A percentile compares a stretch with the other conserved stretches of the same genome.
phyloP scores from a whole-genome alignment of 352 stramenopile species.

The Phytopythium oedochilum region DNA sequence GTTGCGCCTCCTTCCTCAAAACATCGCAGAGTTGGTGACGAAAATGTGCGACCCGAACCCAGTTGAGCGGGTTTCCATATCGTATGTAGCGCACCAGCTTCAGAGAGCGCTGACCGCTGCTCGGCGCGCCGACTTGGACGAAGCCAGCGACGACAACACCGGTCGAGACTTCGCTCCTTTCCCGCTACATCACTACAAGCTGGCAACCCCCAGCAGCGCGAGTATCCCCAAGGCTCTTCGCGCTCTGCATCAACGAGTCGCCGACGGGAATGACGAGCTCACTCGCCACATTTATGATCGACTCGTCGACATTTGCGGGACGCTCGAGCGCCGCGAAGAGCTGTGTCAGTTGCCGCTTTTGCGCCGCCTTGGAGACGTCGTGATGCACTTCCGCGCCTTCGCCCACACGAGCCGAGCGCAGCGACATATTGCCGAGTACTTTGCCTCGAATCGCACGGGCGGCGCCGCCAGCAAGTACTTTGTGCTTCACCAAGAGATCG shows the following conservation, averaged over 20 bases:
- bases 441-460: conserved; percentile 12
- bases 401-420: conserved; percentile 5
- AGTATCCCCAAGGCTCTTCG: not conserved
- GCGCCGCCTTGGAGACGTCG: conserved; percentile 6
- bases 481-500: conserved; percentile 26
- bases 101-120: conserved; percentile 1
- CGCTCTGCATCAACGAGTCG: not conserved
- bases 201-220: not conserved
- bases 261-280: conserved; percentile 9
- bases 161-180: not conserved
- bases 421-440: conserved; percentile 14
- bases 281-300: conserved; percentile 16
- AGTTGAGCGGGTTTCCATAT: conserved; percentile 12
- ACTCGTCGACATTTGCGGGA: conserved; percentile 15
- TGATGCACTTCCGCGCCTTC: conserved; percentile 14
- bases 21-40: conserved; percentile 13
- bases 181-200: not conserved
- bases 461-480: conserved; percentile 20
- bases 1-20: not conserved
- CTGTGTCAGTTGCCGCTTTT: not conserved
- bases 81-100: conserved; percentile 22
- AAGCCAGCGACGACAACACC: not conserved
- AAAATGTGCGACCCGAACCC: conserved; percentile 20
- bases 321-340: conserved; percentile 3
- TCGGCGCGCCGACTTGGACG: not conserved